Evolutionary conservation across 768 basidiomycete genomes (phyloP).

Genomic region (Cystofilobasidium bisporidii): DNA sequence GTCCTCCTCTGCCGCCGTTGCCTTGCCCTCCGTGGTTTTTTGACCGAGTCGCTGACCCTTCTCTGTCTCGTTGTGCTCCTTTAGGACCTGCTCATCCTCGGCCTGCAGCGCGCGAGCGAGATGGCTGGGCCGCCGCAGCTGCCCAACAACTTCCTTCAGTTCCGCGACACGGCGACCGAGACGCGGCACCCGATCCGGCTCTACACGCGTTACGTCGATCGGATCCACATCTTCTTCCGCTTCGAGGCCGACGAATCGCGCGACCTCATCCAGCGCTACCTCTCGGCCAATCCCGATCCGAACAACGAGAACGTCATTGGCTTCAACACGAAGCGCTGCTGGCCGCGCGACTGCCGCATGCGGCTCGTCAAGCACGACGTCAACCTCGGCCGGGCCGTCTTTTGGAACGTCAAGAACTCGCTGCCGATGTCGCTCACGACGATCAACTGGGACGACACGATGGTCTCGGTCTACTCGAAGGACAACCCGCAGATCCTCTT

Average conservation of each 20-base stretch:
- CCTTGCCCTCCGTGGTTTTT: not conserved
- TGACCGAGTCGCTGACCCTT: not conserved
- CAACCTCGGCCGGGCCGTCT: slow-evolving; percentile 93
- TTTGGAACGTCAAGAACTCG: slow-evolving; percentile 99
- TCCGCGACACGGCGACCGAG: slow-evolving; percentile 87
- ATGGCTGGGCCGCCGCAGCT: slow-evolving; percentile 97
- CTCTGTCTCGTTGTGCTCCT: too few relatives aligned
- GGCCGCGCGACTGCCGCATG: slow-evolving; percentile 99
- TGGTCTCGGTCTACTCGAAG: slow-evolving; percentile 91
- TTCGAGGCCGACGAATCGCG: slow-evolving; percentile 95
- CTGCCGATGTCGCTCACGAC: slow-evolving; percentile 90
- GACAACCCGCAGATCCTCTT: slow-evolving; percentile 96
- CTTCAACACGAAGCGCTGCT: slow-evolving; percentile 98
- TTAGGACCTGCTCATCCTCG: slow-evolving; percentile 90
- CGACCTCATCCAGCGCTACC: slow-evolving; percentile 94
- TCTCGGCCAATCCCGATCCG: slow-evolving; percentile 94
- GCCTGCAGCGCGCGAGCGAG: slow-evolving; percentile 94
- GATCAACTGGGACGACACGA: slow-evolving; percentile 71
- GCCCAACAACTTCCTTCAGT: slow-evolving; percentile 98
- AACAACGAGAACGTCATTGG: slow-evolving; percentile 98
- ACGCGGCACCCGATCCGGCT: slow-evolving; percentile 95
- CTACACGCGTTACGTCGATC: slow-evolving; percentile 93
- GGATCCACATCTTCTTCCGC: slow-evolving; percentile 89
- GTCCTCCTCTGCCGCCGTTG: not conserved
- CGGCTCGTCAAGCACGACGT: slow-evolving; percentile 98